Evolutionary conservation across 805 yeast species (phyloP), one percentile per base, ranked within the genome.

Genomic region (Yarrowia sp.): DNA sequence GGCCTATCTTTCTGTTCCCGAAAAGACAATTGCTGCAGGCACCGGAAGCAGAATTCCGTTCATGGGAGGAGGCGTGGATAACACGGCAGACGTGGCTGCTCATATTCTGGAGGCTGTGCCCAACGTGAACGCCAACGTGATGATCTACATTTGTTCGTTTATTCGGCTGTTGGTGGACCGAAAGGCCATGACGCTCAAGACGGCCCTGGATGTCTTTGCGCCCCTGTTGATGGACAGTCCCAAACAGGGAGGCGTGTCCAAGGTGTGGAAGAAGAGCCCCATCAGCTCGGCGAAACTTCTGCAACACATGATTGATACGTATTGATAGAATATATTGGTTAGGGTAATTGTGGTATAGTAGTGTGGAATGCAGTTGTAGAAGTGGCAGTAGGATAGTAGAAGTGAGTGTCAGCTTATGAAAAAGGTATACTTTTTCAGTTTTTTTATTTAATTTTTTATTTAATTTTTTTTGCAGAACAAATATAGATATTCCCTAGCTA

Each of bases 111-210:
- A 80, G 49, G 72, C 70, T 4, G 66, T 80, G 9, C 81, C 82
- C 9, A 73, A 79, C 4, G 69, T 78, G 41, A 76, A 80, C 58
- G 79, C 79, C 28, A 80, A 80, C 64, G 76, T 78, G 10, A 68
- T 80, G 68, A 74, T 80, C 32, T 80, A 78, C 64, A 41, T 80
- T 30, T 70, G 74, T 17, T 75, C 79, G 11, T 80, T 80, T 67
- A 67, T 80, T 41, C 71, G 77, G n/a, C 65, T 74, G 14, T 75
- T 76, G 61, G 67, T 70, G 49, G 72, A 71, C 40, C 12, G 51
- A 3, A 67, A 56, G 24, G 77, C 70, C 66, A 66, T 70, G 62
- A 24, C 71, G 44, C 54, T 72, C 59, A 49, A 70, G 52, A 14
- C 26, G 69, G 11, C 67, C 61, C 68, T 73, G 43, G 69, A 66